phyloP scores from a whole-genome alignment of 805 yeast species.

The Saturnispora halmiae region DNA sequence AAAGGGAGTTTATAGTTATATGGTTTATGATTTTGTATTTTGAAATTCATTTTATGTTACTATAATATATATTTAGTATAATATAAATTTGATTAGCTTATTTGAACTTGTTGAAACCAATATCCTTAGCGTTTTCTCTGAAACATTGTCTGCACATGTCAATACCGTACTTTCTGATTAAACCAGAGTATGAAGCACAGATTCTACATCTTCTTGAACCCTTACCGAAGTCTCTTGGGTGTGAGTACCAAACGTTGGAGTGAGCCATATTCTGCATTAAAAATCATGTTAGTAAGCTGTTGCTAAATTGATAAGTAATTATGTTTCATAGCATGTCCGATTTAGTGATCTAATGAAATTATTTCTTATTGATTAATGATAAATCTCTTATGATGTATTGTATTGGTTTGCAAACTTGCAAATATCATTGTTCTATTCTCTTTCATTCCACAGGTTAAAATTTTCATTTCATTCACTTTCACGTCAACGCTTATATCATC shows the following conservation, averaged over 20 bases:
- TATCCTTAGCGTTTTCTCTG: constrained; percentile 99
- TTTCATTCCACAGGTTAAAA: too few species aligned
- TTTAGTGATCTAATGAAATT: too few species aligned
- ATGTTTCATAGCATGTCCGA: too few species aligned
- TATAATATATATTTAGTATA: background rate
- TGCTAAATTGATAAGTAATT: background rate
- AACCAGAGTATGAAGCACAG: constrained; percentile 97
- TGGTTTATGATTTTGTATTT: background rate
- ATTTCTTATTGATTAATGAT: too few species aligned
- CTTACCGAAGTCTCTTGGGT: constrained; percentile 99
- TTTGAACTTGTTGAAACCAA: constrained; percentile 99
- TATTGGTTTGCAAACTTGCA: too few species aligned
- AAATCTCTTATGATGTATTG: too few species aligned
- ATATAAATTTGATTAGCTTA: constrained; percentile 34
- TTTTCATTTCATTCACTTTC: too few species aligned
- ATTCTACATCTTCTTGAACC: constrained; percentile 99
- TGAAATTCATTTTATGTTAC: background rate
- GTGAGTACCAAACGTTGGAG: constrained; percentile 99
- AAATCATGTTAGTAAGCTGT: constrained; percentile 17
- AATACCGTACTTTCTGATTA: constrained; percentile 99
- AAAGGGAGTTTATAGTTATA: background rate
- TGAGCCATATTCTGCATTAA: constrained; percentile 79
- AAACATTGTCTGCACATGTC: constrained; percentile 99
- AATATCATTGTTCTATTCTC: background rate
- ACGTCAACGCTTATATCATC: background rate